phyloP scores from a whole-genome alignment of 148 eudicot genomes.

The Cornus kousa region DNA sequence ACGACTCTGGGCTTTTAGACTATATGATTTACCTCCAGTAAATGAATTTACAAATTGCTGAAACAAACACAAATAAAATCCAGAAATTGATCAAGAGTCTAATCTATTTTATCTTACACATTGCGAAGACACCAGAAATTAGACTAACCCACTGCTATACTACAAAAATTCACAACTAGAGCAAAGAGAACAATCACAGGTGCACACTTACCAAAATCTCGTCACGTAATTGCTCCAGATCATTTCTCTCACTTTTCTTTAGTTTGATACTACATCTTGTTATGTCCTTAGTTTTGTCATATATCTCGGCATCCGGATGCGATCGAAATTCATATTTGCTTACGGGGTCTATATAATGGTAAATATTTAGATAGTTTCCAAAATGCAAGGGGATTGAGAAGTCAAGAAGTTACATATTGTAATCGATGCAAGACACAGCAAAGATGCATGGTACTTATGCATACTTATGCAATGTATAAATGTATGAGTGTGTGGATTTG shows the following conservation, averaged over 20 bases:
- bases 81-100: not conserved
- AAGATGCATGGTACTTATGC: not conserved
- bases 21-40: no score
- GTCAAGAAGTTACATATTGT: not conserved
- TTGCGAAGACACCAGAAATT: not conserved
- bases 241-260: conserved; percentile 31
- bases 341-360: conserved; percentile 38
- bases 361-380: no score
- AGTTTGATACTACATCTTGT: conserved; percentile 57
- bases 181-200: not conserved
- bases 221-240: conserved; percentile 23
- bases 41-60: conserved; percentile 7
- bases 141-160: not conserved
- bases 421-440: not conserved
- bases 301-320: conserved; percentile 56
- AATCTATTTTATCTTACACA: no score
- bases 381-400: no score
- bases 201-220: conserved; percentile 35
- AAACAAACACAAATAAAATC: conserved; percentile 1
- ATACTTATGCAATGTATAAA: no score
- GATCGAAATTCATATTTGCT: conserved; percentile 69
- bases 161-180: not conserved
- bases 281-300: conserved; percentile 58
- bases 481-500: no score
- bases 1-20: not conserved